Base-by-base conservation (phyloP, 805 yeast species). In the Candida mattraensis region DNA sequence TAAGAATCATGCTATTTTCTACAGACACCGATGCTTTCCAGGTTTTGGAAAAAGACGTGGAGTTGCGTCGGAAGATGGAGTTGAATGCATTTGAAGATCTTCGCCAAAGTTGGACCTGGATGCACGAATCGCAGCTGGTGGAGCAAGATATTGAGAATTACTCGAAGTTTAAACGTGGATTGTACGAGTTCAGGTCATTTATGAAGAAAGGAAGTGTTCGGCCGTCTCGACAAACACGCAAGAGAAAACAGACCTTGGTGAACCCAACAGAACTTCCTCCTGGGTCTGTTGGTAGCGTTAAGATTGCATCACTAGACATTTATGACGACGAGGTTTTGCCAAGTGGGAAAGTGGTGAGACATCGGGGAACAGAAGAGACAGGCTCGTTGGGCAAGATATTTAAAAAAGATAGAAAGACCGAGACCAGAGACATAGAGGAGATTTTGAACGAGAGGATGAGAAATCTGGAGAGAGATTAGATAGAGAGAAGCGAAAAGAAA, bases 21-120 rank as follows among this genome's bases (percentile, higher is more conserved):
- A 75, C 74, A 1, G 96, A 89, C 48, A 78, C 87, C 7, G 96
- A 87, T 40, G 63, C 76, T 12, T 93, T 87, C 65, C 87, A 84
- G 48, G 67, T 76, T 12, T 69, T 85, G 37, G 99, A 93, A 59
- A 76, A 77, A 51, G 83, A 80, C 51, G 62, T 74, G 12, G 75
- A 69, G 9, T 65, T 89, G 51, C 72, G 93, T 49, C 74, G 75
- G 44, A 69, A 74, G 26, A 70, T 93, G 50, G 98, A 93, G 58
- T 59, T 74, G 18, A 81, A 73, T 26, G 82, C 97, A 0, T 81
- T 70, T 51, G 68, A 68, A 18, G 94, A 88, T 45, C 69, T 93
- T 58, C 65, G 72, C 33, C 93, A 85, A 55, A 82, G 94, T 2
- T 84, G 94, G 95, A 72, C 72, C 4, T 78, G 83, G 77, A 41